These are phyloP conservation scores for Cardamine chenopodiifolia DNA, from an alignment of 345 rosid species.

Conservation along the genomic window DNA sequence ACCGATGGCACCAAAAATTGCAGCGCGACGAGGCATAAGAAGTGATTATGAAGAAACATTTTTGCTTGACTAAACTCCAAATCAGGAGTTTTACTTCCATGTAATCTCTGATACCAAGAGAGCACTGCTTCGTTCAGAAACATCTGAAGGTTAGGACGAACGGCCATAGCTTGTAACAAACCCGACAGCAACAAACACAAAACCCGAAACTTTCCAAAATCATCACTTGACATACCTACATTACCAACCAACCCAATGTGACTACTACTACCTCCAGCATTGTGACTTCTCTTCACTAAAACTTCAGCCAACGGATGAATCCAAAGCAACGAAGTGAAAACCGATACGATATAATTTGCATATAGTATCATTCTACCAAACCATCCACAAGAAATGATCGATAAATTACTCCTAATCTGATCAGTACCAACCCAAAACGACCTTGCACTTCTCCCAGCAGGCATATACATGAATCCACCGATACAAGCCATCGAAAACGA, in stretches of 20 bases:
- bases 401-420: constrained; percentile 67
- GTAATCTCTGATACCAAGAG: constrained; percentile 91
- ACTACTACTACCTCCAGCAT: neutral
- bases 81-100: constrained; percentile 84
- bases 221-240: constrained; percentile 54
- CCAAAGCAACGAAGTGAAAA: constrained; percentile 80
- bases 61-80: constrained; percentile 89
- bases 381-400: constrained; percentile 80
- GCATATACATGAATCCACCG: constrained; percentile 66
- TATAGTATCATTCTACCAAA: constrained; percentile 67
- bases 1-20: constrained; percentile 74
- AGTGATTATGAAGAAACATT: constrained; percentile 89
- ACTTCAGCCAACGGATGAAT: constrained; percentile 68
- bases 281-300: constrained; percentile 43
- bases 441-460: constrained; percentile 73
- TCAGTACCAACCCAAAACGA: constrained; percentile 95
- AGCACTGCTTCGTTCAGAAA: constrained; percentile 87
- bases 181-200: constrained; percentile 62
- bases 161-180: constrained; percentile 57
- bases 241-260: constrained; percentile 54
- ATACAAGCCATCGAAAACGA: constrained; percentile 65
- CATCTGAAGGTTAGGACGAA: constrained; percentile 83
- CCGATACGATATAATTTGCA: constrained; percentile 47
- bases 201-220: constrained; percentile 57
- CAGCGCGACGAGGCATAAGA: constrained; percentile 69